Evolutionary conservation across 306 rosid genomes (phyloP), one percentile per base, ranked within the genome.

Genomic region (Rosa multiflora): DNA sequence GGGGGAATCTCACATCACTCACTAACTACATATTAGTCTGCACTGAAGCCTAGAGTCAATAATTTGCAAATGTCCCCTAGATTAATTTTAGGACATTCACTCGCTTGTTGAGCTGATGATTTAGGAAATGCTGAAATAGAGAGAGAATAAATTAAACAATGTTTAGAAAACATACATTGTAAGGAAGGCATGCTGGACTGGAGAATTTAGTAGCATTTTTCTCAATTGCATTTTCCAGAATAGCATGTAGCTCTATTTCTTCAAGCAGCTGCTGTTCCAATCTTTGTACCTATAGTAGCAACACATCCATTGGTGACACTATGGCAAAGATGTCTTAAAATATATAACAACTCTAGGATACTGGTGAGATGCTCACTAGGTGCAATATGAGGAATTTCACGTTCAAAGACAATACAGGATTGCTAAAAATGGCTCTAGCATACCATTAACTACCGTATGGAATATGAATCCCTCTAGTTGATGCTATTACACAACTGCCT

Each of bases 231-330:
- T 81, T 85, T 78, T 87, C 87, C 70, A 91, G 82, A 43, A 86
- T 81, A 59, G 82, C 76, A 69, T 87, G 91, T 78, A 91, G 86
- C 52, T 89, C 91, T 58, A 86, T 59, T 86, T 91, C 96, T 84
- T 91, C 82, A 21, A 51, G 87, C 80, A 91, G 79, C 77, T 87
- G 79, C 61, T 80, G 82, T 73, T 84, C 86, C 47, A 91, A 83
- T 76, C 76, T 84, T 77, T 83, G 87, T 67, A 91, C 91, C 96
- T 91, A 72, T 37, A 35, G 10, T 5, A 63, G 77, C 10, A 26
- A 56, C 63, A 82, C 72, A 76, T 66, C 47, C 75, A 83, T 84
- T 44, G 53, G 56, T 87, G 73, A 72, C 80, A 55, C 70, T 3
- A 77, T 39, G 74, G 63, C 15, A 67, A 64, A 71, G 76, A 61